These are phyloP conservation scores for Collybia sordida DNA, from an alignment of 768 basidiomycete species.

Conservation along the genomic window DNA sequence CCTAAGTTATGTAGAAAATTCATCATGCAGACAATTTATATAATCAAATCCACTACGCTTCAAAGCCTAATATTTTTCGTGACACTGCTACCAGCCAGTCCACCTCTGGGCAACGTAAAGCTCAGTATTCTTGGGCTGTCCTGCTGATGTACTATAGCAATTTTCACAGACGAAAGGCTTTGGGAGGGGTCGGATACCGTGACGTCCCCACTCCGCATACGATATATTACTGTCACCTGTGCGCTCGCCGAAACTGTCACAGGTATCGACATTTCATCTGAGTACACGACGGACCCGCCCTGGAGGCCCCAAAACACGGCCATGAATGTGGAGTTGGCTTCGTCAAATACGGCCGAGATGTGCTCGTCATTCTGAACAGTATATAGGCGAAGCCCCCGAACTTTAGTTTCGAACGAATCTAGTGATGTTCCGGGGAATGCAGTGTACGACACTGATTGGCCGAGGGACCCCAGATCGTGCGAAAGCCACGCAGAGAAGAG, in stretches of 20 bases:
- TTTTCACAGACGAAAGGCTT: conserved; percentile 31
- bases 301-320: conserved; percentile 45
- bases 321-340: conserved; percentile 29
- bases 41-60: conserved; percentile 8
- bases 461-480: conserved; percentile 19
- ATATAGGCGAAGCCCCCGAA: conserved; percentile 14
- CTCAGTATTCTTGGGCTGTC: conserved; percentile 28
- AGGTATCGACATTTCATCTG: conserved; percentile 16
- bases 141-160: conserved; percentile 33
- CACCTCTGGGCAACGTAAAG: conserved; percentile 44
- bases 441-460: conserved; percentile 33
- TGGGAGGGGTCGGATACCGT: conserved; percentile 72
- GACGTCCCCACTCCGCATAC: conserved; percentile 38
- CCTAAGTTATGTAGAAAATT: background rate
- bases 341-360: conserved; percentile 42
- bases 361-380: conserved; percentile 31
- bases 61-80: conserved; percentile 14
- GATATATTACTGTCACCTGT: conserved; percentile 46
- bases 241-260: conserved; percentile 37
- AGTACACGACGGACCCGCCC: conserved; percentile 35
- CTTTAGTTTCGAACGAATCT: conserved; percentile 26
- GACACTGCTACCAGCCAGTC: conserved; percentile 51
- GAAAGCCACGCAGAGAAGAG: conserved; percentile 43
- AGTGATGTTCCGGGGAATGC: conserved; percentile 39
- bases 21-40: background rate